Evolutionary conservation across 768 basidiomycete species (phyloP).

Genomic region (Peribolospora baueri): DNA sequence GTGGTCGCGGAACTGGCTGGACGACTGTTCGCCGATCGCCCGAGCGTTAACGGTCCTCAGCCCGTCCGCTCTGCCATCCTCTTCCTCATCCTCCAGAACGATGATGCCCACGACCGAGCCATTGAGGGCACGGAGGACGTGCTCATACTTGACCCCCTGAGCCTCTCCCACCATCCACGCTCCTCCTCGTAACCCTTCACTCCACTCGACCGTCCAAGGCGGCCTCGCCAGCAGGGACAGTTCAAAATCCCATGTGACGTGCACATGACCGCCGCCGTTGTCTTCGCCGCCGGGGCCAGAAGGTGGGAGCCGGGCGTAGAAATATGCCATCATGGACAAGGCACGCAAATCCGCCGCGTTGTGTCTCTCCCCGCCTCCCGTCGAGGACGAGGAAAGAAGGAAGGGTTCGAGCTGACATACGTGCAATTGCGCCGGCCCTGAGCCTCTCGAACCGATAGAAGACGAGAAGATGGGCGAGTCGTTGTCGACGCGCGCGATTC

Average conservation of each 20-base stretch:
- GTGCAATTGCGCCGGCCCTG: too few species aligned
- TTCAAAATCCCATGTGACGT: slow-evolving; percentile 35
- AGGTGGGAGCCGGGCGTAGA: slow-evolving; percentile 30
- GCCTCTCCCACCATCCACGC: slow-evolving; percentile 24
- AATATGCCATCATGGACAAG: slow-evolving; percentile 49
- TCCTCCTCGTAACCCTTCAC: background rate
- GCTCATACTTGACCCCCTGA: slow-evolving; percentile 51
- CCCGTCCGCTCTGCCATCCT: background rate
- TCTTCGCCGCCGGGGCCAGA: slow-evolving; percentile 7
- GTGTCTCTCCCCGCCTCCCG: slow-evolving; percentile 21
- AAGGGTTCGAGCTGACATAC: too few species aligned
- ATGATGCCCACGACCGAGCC: slow-evolving; percentile 59
- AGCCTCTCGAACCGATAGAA: too few species aligned
- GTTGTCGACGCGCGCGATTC: too few species aligned
- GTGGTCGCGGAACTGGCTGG: slow-evolving; percentile 1
- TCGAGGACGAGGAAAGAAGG: too few species aligned
- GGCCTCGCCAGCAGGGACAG: slow-evolving; percentile 39
- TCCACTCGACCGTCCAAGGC: slow-evolving; percentile 49
- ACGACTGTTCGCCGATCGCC: too few species aligned
- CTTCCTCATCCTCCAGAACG: slow-evolving; percentile 8
- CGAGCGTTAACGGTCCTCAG: too few species aligned
- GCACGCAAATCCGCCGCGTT: slow-evolving; percentile 46
- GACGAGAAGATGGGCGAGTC: too few species aligned
- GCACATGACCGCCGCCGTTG: too few species aligned
- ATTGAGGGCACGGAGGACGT: slow-evolving; percentile 48